These are phyloP conservation scores for Leccinum variicolor DNA, from an alignment of 768 basidiomycete species.

Conservation along the genomic window DNA sequence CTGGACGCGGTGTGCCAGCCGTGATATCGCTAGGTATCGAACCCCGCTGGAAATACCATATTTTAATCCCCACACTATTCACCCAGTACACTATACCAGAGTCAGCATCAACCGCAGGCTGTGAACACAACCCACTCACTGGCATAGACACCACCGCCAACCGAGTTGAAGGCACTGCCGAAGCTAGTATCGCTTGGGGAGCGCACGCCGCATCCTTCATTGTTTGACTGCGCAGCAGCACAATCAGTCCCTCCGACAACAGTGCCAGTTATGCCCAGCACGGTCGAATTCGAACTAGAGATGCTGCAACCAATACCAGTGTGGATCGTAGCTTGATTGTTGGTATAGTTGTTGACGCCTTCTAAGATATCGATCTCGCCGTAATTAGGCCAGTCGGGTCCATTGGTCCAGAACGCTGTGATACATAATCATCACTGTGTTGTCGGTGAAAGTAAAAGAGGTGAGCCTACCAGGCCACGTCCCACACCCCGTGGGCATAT, in stretches of 20 bases:
- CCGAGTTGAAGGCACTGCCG: conserved; percentile 84
- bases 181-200: conserved; percentile 60
- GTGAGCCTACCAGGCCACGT: conserved; percentile 62
- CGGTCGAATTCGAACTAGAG: conserved; percentile 41
- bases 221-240: conserved; percentile 62
- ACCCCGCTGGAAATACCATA: conserved; percentile 79
- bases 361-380: conserved; percentile 87
- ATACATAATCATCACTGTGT: neutral
- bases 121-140: conserved; percentile 48
- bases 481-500: conserved; percentile 90
- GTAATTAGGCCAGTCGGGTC: conserved; percentile 41
- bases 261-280: conserved; percentile 56
- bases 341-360: conserved; percentile 77
- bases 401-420: conserved; percentile 49
- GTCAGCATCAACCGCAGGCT: neutral
- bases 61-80: conserved; percentile 70
- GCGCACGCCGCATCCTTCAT: conserved; percentile 81
- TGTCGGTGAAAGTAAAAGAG: neutral
- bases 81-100: conserved; percentile 16
- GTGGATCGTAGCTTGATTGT: conserved; percentile 81
- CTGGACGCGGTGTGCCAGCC: conserved; percentile 69
- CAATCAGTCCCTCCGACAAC: conserved; percentile 74
- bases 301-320: conserved; percentile 70
- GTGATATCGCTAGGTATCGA: conserved; percentile 76
- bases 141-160: conserved; percentile 85